These are phyloP conservation scores for Coprinopsis marcescibilis DNA, from an alignment of 768 basidiomycete species.

Conservation along the genomic window DNA sequence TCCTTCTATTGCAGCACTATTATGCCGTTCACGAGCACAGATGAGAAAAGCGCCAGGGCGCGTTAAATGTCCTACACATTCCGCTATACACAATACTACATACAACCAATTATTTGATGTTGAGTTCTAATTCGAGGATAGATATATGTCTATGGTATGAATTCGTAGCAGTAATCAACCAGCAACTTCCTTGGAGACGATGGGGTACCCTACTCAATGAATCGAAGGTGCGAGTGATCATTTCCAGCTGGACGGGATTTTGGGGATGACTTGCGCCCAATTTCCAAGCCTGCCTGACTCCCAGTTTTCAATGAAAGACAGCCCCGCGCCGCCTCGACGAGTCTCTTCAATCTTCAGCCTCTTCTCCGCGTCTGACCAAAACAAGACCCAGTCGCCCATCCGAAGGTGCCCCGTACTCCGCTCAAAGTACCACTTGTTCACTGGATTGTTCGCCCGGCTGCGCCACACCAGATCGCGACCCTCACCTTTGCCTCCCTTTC, in stretches of 20 bases:
- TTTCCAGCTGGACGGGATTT: constrained; percentile 79
- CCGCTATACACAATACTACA: too few relatives aligned
- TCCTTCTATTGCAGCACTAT: too few relatives aligned
- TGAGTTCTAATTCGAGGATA: too few relatives aligned
- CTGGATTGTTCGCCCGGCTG: constrained; percentile 85
- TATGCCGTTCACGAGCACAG: too few relatives aligned
- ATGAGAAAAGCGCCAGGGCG: too few relatives aligned
- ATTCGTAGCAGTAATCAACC: too few relatives aligned
- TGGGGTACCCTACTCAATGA: background rate
- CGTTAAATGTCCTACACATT: too few relatives aligned
- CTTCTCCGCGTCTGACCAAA: constrained; percentile 98
- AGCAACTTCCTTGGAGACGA: too few relatives aligned
- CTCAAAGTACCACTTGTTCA: constrained; percentile 99
- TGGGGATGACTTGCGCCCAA: constrained; percentile 65
- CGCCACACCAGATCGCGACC: constrained; percentile 98
- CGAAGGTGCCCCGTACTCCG: constrained; percentile 87
- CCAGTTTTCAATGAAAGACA: constrained; percentile 73
- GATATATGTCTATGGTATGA: too few relatives aligned
- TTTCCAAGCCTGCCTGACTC: constrained; percentile 62
- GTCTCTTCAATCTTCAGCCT: constrained; percentile 66
- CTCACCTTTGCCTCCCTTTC: constrained; percentile 81
- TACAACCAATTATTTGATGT: too few relatives aligned
- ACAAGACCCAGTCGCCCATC: constrained; percentile 84
- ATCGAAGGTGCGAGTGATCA: constrained; percentile 16
- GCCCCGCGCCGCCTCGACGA: constrained; percentile 52